phyloP scores from a whole-genome alignment of 352 stramenopile genomes.

The Phytophthora parvispora region DNA sequence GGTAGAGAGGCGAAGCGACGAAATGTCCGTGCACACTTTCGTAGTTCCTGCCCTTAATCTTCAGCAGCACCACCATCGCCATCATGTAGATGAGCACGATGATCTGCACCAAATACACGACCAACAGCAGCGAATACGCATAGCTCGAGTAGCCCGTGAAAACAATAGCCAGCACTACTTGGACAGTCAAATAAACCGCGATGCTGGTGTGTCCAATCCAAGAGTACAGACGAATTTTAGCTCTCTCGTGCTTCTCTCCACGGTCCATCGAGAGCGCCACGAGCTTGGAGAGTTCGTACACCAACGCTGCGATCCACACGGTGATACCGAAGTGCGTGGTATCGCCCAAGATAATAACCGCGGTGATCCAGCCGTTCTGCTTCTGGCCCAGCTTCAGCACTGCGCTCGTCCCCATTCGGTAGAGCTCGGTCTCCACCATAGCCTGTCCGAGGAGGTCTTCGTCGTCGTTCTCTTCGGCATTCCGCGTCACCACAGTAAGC shows the following conservation, averaged over 20 bases:
- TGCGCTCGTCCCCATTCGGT: constrained; percentile 36
- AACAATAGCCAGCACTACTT: constrained; percentile 28
- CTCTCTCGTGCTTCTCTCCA: constrained; percentile 41
- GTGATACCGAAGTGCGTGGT: constrained; percentile 38
- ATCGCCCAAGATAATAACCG: constrained; percentile 40
- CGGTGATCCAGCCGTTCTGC: constrained; percentile 35
- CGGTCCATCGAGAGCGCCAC: constrained; percentile 45
- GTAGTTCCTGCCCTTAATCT: constrained; percentile 46
- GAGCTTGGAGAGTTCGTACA: constrained; percentile 59
- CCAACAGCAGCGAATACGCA: constrained; percentile 38
- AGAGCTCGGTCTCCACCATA: constrained; percentile 34
- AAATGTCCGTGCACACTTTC: constrained; percentile 58
- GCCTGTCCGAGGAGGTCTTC: constrained; percentile 8
- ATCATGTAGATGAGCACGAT: constrained; percentile 43
- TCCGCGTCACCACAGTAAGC: constrained; percentile 10
- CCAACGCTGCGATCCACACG: constrained; percentile 42
- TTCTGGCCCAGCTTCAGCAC: constrained; percentile 30
- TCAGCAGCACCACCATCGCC: constrained; percentile 33
- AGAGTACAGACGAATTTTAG: constrained; percentile 42
- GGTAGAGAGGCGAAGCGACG: constrained; percentile 55
- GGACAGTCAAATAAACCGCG: constrained; percentile 18
- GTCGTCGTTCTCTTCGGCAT: not conserved
- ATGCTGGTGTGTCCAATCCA: constrained; percentile 31
- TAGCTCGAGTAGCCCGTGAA: constrained; percentile 41
- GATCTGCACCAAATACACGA: constrained; percentile 39